phyloP scores from a whole-genome alignment of 352 stramenopile species.

The Pythium dissimile region DNA sequence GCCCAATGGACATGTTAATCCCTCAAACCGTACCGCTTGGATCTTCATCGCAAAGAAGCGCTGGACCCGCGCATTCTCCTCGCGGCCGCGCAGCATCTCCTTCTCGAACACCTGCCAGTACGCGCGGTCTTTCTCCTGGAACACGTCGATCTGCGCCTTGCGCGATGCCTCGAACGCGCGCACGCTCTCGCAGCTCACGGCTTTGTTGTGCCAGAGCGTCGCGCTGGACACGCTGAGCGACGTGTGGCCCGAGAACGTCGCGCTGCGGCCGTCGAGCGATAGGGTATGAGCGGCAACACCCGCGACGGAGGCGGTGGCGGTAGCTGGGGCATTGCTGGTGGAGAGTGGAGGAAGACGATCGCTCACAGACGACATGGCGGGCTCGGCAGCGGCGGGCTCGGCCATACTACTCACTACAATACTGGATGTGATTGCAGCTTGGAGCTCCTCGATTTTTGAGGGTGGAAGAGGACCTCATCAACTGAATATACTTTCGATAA shows the following conservation, averaged over 20 bases:
- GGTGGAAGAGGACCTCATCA: too few relatives aligned
- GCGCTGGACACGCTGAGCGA: slow-evolving; percentile 21
- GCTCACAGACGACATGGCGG: background rate
- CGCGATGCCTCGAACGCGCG: slow-evolving; percentile 62
- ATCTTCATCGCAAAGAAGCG: slow-evolving; percentile 65
- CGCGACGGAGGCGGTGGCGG: background rate
- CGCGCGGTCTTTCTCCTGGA: slow-evolving; percentile 54
- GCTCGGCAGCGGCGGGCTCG: background rate
- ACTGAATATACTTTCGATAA: too few relatives aligned
- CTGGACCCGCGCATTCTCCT: slow-evolving; percentile 63
- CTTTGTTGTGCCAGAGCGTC: slow-evolving; percentile 59
- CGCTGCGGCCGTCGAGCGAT: slow-evolving; percentile 13
- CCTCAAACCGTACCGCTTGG: slow-evolving; percentile 34
- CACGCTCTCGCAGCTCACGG: slow-evolving; percentile 50
- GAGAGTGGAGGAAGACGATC: background rate
- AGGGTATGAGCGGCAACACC: background rate
- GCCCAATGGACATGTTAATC: background rate
- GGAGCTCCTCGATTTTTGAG: too few relatives aligned
- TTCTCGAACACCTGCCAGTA: slow-evolving; percentile 83
- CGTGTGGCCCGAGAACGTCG: slow-evolving; percentile 7
- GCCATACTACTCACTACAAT: background rate
- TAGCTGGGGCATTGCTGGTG: background rate
- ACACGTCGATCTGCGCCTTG: slow-evolving; percentile 68
- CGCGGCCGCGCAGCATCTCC: slow-evolving; percentile 57
- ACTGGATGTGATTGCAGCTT: background rate